Percentiles rank a stretch among this genome's conserved stretches.
phyloP scores from a whole-genome alignment of 306 rosid species.

The Quercus gilva region DNA sequence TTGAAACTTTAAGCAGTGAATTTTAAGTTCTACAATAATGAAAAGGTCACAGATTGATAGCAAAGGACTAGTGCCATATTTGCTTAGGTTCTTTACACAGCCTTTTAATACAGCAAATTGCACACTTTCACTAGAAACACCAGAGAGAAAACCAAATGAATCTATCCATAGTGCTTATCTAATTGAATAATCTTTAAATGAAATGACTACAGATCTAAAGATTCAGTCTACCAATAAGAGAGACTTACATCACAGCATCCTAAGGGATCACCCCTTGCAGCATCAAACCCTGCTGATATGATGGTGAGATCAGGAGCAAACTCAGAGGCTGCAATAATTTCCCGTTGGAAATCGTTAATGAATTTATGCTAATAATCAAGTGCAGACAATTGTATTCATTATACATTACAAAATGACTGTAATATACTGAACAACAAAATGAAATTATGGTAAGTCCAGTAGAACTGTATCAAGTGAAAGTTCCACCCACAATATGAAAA shows the following conservation, averaged over 20 bases:
- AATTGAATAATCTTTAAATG: slow-evolving; percentile 1
- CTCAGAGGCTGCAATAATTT: slow-evolving; percentile 69
- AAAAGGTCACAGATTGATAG: background rate
- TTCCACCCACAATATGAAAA: background rate
- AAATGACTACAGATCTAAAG: background rate
- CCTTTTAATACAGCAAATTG: slow-evolving; percentile 16
- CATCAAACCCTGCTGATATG: slow-evolving; percentile 99
- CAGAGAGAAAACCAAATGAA: background rate
- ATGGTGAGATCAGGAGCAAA: slow-evolving; percentile 89
- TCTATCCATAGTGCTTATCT: background rate
- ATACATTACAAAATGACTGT: background rate
- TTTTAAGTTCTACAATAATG: slow-evolving; percentile 8
- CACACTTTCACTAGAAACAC: background rate
- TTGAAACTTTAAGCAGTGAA: background rate
- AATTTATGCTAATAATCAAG: slow-evolving; percentile 1
- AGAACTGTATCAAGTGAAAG: background rate
- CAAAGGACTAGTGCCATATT: background rate
- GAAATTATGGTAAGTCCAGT: background rate
- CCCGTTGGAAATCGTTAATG: slow-evolving; percentile 19
- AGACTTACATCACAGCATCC: slow-evolving; percentile 91
- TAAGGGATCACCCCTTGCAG: slow-evolving; percentile 98
- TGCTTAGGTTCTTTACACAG: slow-evolving; percentile 12
- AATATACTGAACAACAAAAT: background rate
- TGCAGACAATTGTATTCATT: slow-evolving; percentile 2
- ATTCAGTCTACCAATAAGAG: background rate